A percentile compares a stretch with the other conserved stretches of the same genome.
Evolutionary conservation across 78 protist species (phyloP).

Genomic region (Polysphondylium violaceum): DNA sequence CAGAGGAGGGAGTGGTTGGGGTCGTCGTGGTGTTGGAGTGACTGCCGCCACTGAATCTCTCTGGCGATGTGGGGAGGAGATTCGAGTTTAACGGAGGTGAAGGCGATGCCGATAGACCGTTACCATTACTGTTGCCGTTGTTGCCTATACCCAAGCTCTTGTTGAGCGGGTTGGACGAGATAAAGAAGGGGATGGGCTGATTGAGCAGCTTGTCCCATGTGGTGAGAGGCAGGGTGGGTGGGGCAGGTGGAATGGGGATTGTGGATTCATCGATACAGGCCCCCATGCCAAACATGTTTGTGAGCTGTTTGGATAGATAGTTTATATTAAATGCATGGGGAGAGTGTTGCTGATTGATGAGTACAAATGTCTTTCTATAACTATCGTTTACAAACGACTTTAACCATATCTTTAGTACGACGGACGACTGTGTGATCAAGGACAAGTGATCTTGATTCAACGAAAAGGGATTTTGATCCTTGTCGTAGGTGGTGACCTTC

Average conservation of each 20-base stretch:
- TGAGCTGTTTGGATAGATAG: background rate
- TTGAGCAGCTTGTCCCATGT: constrained; percentile 23
- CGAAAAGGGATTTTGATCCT: background rate
- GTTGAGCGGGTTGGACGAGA: background rate
- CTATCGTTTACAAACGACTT: constrained; percentile 16
- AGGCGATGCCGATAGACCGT: background rate
- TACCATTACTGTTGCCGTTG: background rate
- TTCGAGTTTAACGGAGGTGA: too few relatives aligned
- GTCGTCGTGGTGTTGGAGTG: background rate
- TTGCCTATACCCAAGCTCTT: background rate
- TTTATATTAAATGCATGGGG: too few relatives aligned
- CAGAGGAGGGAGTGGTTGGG: background rate
- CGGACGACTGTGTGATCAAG: background rate
- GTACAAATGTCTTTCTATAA: constrained; percentile 19
- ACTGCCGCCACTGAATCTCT: too few relatives aligned
- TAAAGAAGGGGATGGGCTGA: constrained; percentile 12
- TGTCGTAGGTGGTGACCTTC: constrained; percentile 21
- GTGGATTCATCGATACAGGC: background rate
- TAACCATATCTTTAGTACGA: constrained; percentile 2
- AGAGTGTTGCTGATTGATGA: background rate
- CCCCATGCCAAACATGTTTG: background rate
- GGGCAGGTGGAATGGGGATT: background rate
- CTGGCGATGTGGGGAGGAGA: too few relatives aligned
- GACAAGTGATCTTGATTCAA: constrained; percentile 15
- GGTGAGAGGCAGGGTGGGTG: background rate